Evolutionary conservation across 2,329 filamentous ascomycete genomes (phyloP).

Genomic region (Botrytis medusae): DNA sequence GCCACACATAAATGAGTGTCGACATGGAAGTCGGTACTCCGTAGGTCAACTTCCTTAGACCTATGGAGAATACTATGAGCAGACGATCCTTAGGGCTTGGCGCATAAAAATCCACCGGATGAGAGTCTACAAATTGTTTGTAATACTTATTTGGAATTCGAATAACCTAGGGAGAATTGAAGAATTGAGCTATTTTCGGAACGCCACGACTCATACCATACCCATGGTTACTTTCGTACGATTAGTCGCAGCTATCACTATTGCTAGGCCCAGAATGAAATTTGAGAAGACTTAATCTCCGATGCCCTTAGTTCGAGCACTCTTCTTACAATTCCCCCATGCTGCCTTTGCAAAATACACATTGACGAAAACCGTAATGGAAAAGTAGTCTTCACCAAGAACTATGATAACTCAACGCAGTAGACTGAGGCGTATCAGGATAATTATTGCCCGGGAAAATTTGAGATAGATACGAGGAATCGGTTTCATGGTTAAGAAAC

Average conservation of each 20-base stretch:
- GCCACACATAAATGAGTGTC: fast-evolving
- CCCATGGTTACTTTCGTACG: neutral
- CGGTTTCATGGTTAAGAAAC: neutral
- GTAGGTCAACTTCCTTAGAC: fast-evolving
- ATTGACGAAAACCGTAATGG: neutral
- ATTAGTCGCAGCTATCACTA: neutral
- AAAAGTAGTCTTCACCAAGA: too few species aligned
- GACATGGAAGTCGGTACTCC: neutral
- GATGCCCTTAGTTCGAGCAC: neutral
- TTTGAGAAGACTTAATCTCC: neutral
- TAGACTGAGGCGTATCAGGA: too few species aligned
- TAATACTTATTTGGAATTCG: too few species aligned
- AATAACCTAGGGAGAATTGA: too few species aligned
- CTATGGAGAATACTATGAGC: neutral
- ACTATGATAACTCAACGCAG: neutral
- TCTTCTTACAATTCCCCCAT: fast-evolving
- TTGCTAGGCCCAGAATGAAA: fast-evolving
- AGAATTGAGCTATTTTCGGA: neutral
- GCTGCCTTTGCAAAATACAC: neutral
- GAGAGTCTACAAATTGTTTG: too few species aligned
- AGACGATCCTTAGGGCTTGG: too few species aligned
- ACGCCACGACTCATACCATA: neutral
- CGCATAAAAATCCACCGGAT: too few species aligned
- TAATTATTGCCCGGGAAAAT: neutral
- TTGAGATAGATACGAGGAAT: neutral